These are phyloP conservation scores for Colletotrichum caudatum DNA, from an alignment of 2,329 filamentous ascomycete species.

Conservation along the genomic window DNA sequence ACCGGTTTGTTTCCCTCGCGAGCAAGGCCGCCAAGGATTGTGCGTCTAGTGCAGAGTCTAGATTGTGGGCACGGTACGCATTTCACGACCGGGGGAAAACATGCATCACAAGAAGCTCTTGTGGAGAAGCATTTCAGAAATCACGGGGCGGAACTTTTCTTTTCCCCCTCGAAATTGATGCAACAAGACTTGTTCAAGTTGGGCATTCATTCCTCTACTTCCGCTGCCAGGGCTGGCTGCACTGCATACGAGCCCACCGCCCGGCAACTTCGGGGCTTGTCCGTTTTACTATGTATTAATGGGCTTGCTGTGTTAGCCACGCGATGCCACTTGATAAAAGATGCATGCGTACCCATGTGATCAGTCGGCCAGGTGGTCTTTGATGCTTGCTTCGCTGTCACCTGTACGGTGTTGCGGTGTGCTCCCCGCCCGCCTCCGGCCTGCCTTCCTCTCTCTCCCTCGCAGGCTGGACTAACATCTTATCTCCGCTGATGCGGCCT, in stretches of 20 bases:
- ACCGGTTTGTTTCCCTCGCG: background rate
- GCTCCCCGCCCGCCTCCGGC: conserved; percentile 14
- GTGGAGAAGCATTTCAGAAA: conserved; percentile 27
- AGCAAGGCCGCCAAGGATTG: conserved; percentile 15
- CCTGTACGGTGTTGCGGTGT: conserved; percentile 27
- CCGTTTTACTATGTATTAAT: conserved; percentile 5
- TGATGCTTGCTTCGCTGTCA: conserved; percentile 29
- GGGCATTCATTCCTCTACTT: background rate
- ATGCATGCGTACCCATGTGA: conserved; percentile 23
- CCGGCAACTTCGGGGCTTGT: background rate
- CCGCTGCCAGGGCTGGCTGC: conserved; percentile 5
- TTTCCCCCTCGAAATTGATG: background rate
- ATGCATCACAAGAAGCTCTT: conserved; percentile 36
- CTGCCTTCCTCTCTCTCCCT: background rate
- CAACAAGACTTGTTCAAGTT: conserved; percentile 3
- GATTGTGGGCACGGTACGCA: conserved; percentile 32
- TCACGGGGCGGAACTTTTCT: conserved; percentile 16
- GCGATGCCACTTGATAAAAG: conserved; percentile 9
- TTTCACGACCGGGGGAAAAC: background rate
- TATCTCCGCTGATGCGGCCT: conserved; percentile 28
- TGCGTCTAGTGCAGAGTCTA: conserved; percentile 35
- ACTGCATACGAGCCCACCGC: background rate
- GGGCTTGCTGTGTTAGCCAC: background rate
- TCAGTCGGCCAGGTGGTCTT: conserved; percentile 5
- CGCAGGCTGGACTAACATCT: background rate